These are phyloP conservation scores for Arachis hypogaea DNA, from an alignment of 306 rosid species.

Conservation along the genomic window DNA sequence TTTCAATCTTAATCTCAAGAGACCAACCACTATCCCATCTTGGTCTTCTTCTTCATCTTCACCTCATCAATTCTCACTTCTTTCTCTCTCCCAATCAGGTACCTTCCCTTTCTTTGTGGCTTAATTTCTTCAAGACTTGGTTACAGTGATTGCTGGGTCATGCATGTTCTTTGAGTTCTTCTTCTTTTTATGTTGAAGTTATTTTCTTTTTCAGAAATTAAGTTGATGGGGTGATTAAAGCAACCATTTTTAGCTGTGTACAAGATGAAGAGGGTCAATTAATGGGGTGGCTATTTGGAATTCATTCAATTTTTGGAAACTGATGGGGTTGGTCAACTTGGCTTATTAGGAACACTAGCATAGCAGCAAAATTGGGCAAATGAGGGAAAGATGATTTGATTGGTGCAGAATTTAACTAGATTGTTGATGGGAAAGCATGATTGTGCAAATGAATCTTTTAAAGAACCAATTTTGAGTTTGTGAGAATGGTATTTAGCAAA, in stretches of 20 bases:
- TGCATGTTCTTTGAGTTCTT: constrained; percentile 5
- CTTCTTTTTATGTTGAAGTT: background rate
- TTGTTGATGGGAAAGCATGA: constrained; percentile 21
- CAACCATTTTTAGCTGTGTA: constrained; percentile 8
- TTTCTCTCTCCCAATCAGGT: constrained; percentile 72
- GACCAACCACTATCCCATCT: constrained; percentile 46
- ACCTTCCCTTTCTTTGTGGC: background rate
- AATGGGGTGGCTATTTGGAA: background rate
- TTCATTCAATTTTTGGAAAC: constrained; percentile 30
- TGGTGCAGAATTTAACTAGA: constrained; percentile 19
- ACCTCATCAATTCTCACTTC: constrained; percentile 46
- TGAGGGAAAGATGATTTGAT: constrained; percentile 10
- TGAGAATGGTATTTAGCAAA: constrained; percentile 8
- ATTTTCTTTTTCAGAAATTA: constrained; percentile 21
- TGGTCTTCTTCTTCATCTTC: constrained; percentile 54
- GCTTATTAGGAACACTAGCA: constrained; percentile 13
- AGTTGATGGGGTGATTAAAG: constrained; percentile 25
- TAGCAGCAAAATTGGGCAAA: background rate
- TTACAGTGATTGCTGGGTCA: constrained; percentile 9
- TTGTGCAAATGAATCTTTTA: constrained; percentile 5
- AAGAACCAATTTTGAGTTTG: background rate
- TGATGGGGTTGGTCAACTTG: constrained; percentile 23
- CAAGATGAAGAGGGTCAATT: constrained; percentile 19
- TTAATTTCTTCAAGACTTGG: background rate
- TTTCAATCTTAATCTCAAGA: constrained; percentile 45